phyloP scores from a whole-genome alignment of 2,329 filamentous ascomycete genomes.

The Apiospora saccharicola region DNA sequence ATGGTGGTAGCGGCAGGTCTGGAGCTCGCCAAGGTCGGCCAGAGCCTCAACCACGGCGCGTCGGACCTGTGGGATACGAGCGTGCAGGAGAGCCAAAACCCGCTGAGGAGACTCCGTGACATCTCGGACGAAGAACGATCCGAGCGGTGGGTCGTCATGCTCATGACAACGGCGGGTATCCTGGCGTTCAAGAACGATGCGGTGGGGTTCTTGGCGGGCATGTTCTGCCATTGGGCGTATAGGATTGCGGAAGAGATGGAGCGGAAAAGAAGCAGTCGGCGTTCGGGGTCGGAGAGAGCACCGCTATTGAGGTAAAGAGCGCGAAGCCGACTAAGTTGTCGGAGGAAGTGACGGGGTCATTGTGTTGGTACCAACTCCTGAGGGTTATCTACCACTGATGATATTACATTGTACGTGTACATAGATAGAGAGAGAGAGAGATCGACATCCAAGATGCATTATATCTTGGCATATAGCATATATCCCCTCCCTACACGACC shows the following conservation, averaged over 20 bases:
- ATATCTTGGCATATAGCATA: neutral
- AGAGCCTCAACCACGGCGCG: conserved; percentile 79
- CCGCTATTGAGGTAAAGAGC: conserved; percentile 37
- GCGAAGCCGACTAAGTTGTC: neutral
- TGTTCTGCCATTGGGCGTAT: conserved; percentile 80
- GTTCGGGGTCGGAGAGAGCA: conserved; percentile 38
- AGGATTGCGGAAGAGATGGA: conserved; percentile 50
- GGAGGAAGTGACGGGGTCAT: neutral
- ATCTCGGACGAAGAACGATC: conserved; percentile 73
- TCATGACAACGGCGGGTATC: conserved; percentile 83
- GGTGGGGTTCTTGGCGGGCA: conserved; percentile 82
- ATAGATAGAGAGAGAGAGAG: neutral
- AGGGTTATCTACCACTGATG: neutral
- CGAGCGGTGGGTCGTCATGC: conserved; percentile 87
- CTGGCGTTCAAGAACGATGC: conserved; percentile 91
- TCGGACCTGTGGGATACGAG: conserved; percentile 66
- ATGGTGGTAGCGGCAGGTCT: conserved; percentile 91
- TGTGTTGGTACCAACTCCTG: neutral
- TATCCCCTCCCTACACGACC: too few relatives aligned
- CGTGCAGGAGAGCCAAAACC: conserved; percentile 45
- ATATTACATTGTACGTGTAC: neutral
- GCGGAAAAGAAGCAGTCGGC: neutral
- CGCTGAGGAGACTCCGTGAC: conserved; percentile 54
- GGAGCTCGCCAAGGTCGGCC: conserved; percentile 85
- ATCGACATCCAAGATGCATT: neutral